Base-by-base conservation (phyloP, 192 early-diverging fungal species). In the Coemansia sp. region DNA sequence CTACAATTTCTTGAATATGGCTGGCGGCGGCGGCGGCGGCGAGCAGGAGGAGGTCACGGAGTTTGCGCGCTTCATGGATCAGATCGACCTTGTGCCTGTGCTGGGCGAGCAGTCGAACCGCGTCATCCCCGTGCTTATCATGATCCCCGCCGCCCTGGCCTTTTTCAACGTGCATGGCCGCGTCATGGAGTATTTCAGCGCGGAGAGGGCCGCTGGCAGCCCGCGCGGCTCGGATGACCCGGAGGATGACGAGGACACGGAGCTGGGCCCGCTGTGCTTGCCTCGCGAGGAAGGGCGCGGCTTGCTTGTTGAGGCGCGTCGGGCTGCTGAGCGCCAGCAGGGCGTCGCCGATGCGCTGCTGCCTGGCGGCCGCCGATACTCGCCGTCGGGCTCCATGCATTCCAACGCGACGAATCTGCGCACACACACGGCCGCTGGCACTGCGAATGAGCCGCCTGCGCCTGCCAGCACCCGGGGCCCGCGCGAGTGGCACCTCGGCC, bases 1-100 rank as follows among this genome's bases (percentile, higher is more conserved):
- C 68, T 97, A 97, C 83, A 98, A 98, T 76, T 97, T 93, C 68
- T 84, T 97, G 27, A 96, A 93, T 46, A 84, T 84, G 81, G 76
- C 81, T 4, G 81, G 81, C 25, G 84, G 92, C n/a, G 70, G 75
- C 51, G 81, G 81, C 25, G 84, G 92, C n/a, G 70, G 75, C 46
- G 64, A 67, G 8, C 79, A 78, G 60, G 76, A 78, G 41, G 80
- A 85, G 55, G 74, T 67, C 38, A 86, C 89, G 9, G 83, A 86
- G 21, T 89, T 90, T 67, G 55, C 74, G 15, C 67, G 85, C 77
- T 89, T 91, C 67, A 92, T 92, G 90, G 91, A 90, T 17, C 81
- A 86, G 45, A 93, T 94, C 32, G 92, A 95, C 67, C 80, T 98
- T n/a, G 89, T 95, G 2, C 94, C 95, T 11, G 86, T 98, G 21